A percentile compares a stretch with the other conserved stretches of the same genome.
These are phyloP conservation scores for Cercospora beticola DNA, from an alignment of 2,329 filamentous ascomycete genomes.

Conservation along the genomic window DNA sequence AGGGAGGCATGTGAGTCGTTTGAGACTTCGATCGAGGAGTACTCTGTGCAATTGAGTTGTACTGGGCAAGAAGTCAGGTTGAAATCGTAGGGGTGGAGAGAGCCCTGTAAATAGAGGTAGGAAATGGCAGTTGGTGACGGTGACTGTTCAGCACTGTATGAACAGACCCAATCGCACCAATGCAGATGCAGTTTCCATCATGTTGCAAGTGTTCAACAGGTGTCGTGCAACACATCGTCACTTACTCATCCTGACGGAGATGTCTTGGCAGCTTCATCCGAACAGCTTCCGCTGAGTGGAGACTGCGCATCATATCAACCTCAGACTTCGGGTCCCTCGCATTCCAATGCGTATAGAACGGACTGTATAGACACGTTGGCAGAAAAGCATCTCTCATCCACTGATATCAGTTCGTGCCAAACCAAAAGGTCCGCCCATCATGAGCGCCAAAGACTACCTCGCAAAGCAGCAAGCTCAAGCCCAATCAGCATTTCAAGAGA, in stretches of 20 bases:
- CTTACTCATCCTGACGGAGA: neutral
- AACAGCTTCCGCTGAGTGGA: neutral
- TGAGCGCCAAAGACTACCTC: neutral
- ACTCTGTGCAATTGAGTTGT: too few relatives aligned
- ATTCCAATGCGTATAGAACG: too few relatives aligned
- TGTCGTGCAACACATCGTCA: neutral
- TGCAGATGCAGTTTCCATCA: too few relatives aligned
- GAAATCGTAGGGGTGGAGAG: too few relatives aligned
- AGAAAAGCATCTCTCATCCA: neutral
- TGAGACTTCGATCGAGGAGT: too few relatives aligned
- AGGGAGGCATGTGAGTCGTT: neutral
- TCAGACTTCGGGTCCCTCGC: neutral
- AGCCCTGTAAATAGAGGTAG: too few relatives aligned
- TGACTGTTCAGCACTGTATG: too few relatives aligned
- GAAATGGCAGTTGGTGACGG: too few relatives aligned
- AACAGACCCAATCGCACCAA: too few relatives aligned
- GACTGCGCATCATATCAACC: neutral
- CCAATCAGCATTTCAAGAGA: neutral
- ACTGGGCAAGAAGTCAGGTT: too few relatives aligned
- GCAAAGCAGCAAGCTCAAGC: neutral
- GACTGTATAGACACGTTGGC: too few relatives aligned
- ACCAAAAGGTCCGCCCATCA: neutral
- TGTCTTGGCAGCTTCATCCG: neutral
- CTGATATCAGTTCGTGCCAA: neutral
- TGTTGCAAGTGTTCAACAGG: too few relatives aligned